Base-by-base conservation (phyloP, 371 early-diverging fungal species). In the Syncephalastrum racemosum region DNA sequence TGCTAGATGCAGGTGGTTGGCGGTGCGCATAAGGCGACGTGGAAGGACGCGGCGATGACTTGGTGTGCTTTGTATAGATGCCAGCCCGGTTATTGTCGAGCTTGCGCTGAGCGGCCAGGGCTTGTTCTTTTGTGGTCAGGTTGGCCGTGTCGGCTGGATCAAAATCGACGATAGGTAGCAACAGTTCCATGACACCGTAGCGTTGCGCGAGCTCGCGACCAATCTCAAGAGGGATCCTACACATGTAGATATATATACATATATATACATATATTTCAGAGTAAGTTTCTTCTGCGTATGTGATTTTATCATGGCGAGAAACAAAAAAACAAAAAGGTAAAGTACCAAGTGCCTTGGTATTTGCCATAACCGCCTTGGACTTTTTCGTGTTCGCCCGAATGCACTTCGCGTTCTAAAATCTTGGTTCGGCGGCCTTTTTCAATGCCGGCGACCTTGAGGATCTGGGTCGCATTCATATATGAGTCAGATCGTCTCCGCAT, bases 351-450 rank as follows among this genome's bases (percentile, higher is more conserved):
- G 41, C 98, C 98, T 79, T 97, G 96, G 68, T 92, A 96, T 79
- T 96, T 95, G 39, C 98, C 98, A 71, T 96, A 96, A 14, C 98
- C 98, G 20, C 98, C 98, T 75, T 97, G 97, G 12, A 98, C 90
- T 76, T 96, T 96, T 62, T 98, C 97, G 63, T 93, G 94, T 40
- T 84, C 82, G 4, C 93, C 95, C 20, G 73, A 72, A 45, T 89
- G 74, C 3, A 96, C 85, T 67, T 93, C 93, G 54, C 85, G 84
- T 66, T 97, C 98, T 8, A 98, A 81, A 57, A 97, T 94, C 67
- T 93, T 92, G 22, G 96, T 95, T 18, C 98, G 81, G 64, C 82
- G 85, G 31, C 89, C 90, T 74, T 97, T 97, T 40, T 96, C 98
- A 61, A 94, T 85, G 39, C 89, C 88, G 12, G 96, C 98, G 15